phyloP scores from a whole-genome alignment of 768 basidiomycete genomes.

The Boletus rubescentipes region DNA sequence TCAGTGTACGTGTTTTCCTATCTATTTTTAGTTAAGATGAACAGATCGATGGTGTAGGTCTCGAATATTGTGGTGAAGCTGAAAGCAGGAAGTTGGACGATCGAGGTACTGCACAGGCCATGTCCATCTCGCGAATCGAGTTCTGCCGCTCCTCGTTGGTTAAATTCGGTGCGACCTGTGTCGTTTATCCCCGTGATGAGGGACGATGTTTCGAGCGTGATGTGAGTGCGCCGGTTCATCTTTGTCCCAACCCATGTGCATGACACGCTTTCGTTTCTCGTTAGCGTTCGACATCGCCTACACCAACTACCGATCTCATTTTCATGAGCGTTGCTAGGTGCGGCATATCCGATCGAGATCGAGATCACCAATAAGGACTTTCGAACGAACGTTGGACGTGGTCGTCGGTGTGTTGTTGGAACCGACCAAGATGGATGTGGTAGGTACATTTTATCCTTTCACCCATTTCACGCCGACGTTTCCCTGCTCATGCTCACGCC shows the following conservation, averaged over 20 bases:
- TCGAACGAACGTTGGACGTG: conserved; percentile 66
- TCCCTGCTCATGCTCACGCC: neutral
- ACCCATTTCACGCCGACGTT: neutral
- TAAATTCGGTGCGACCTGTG: conserved; percentile 52
- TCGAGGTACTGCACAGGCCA: conserved; percentile 59
- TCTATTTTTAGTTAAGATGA: neutral
- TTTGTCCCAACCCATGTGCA: neutral
- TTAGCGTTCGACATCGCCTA: conserved; percentile 60
- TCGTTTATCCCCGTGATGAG: conserved; percentile 53
- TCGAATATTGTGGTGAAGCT: conserved; percentile 53
- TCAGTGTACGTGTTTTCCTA: conserved; percentile 48
- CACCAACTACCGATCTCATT: conserved; percentile 58
- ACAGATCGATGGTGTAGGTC: conserved; percentile 20
- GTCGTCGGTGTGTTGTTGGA: conserved; percentile 76
- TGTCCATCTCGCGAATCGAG: conserved; percentile 36
- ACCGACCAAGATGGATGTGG: conserved; percentile 72
- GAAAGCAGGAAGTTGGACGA: conserved; percentile 61
- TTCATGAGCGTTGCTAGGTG: conserved; percentile 75
- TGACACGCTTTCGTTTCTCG: neutral
- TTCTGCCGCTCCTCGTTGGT: conserved; percentile 46
- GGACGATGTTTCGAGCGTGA: conserved; percentile 44
- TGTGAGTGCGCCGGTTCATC: conserved; percentile 37
- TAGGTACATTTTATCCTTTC: conserved; percentile 45
- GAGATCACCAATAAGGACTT: conserved; percentile 72
- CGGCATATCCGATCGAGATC: conserved; percentile 73